Base-by-base conservation (phyloP, 352 stramenopile genomes). In the Plasmopara viticola region DNA sequence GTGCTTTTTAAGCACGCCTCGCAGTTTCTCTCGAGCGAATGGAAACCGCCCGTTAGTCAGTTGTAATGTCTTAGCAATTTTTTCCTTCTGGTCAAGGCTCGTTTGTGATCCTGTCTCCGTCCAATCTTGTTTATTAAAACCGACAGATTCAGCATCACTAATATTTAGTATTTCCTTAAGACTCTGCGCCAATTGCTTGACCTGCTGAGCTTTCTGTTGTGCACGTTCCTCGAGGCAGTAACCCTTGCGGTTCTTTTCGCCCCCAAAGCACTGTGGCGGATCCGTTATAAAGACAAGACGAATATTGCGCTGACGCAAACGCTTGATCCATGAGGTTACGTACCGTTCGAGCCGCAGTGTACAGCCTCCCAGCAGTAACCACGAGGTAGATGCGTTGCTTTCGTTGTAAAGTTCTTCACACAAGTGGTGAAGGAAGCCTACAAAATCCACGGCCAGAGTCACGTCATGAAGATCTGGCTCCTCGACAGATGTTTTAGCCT, bases 381-480 rank as follows among this genome's bases (percentile, higher is more conserved):
- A 90, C 17, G 65, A 44, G 6, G 63, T 42, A 8, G 63, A 51
- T 14, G 63, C 38, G 34, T 67, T 47, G 30, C n/a, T 44, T 43
- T 87, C 58, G 6, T 58, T 35, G 45, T 57, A 78, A 17, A 91
- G 43, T 31, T 76, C 57, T 15, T 91, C 69, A 51, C 81, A 94
- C 14, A 85, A 45, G 47, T 77, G 65, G 51, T 84, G 88, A 29
- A 90, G 69, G 54, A 91, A 91, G 15, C 80, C 82, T 17, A 85
- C 75, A 49, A 89, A 86, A 56, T 94, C 83, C 39, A 94, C 79
- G 13, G 79, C 83, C 5, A 94, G 70, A 30, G 83, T 91, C 44
- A 85, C 70, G 48, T 87, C 77, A 15, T 52, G 55, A 29, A 90
- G 66, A 9, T 79, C 59, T 5, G 39, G 29, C 46, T 55, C 53